Percentiles rank a stretch among this genome's conserved stretches.
phyloP scores from a whole-genome alignment of 2,329 filamentous ascomycete genomes.

The Leptographium lundbergii region DNA sequence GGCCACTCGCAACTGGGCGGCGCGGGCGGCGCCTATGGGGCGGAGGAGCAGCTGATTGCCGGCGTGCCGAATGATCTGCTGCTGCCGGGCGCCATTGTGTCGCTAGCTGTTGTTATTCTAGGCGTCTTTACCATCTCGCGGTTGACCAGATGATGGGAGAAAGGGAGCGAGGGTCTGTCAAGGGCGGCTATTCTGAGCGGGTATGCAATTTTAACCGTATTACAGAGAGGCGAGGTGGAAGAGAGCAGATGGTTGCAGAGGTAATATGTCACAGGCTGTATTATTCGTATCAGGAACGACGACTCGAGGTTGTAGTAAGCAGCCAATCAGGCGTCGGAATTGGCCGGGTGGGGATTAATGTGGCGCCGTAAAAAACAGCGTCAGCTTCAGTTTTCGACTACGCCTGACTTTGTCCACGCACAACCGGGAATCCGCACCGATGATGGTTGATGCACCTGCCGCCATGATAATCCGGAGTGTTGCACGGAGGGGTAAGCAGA shows the following conservation, averaged over 20 bases:
- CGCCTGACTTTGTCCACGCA: neutral
- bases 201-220: neutral
- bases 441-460: constrained; percentile 11
- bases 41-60: constrained; percentile 61
- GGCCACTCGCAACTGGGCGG: constrained; percentile 11
- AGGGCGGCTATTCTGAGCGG: neutral
- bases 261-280: no score
- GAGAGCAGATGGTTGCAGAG: neutral
- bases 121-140: constrained; percentile 84
- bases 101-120: constrained; percentile 86
- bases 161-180: neutral
- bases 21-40: constrained; percentile 2
- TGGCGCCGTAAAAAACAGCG: neutral
- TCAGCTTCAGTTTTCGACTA: neutral
- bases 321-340: neutral
- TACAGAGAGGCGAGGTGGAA: neutral
- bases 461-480: constrained; percentile 45
- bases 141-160: constrained; percentile 33
- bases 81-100: constrained; percentile 85
- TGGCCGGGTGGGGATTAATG: neutral
- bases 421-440: neutral
- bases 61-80: constrained; percentile 91
- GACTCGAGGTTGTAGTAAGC: no score
- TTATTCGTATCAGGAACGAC: no score
- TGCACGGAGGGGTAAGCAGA: constrained; percentile 38